Conservation (phyloP, 2,329 filamentous ascomycete species). For the Microcyclospora tardicrescens region DNA sequence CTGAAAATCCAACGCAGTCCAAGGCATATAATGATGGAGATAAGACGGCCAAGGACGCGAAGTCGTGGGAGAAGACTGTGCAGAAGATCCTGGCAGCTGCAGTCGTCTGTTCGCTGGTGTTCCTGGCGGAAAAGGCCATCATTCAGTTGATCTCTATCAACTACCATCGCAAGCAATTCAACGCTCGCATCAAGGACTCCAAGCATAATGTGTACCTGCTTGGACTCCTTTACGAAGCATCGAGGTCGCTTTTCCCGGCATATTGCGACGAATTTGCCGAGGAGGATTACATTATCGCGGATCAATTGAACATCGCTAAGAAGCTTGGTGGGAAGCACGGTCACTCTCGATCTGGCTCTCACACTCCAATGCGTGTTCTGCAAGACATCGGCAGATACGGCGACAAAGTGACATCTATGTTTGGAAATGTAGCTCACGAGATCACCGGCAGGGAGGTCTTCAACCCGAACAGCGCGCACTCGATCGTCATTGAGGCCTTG, state of each 20-base stretch:
- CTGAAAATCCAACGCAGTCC: constrained; percentile 21
- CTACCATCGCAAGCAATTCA: constrained; percentile 75
- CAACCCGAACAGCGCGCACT: constrained; percentile 81
- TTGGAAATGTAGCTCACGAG: constrained; percentile 86
- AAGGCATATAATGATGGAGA: background rate
- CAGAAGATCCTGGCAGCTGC: constrained; percentile 53
- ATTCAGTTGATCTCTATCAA: constrained; percentile 75
- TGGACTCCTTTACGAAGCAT: constrained; percentile 79
- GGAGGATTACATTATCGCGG: constrained; percentile 84
- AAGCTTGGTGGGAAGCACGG: constrained; percentile 44
- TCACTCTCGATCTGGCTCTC: constrained; percentile 45
- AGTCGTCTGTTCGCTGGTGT: constrained; percentile 55
- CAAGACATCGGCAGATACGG: constrained; percentile 60
- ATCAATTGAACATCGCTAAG: constrained; percentile 47
- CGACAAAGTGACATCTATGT: constrained; percentile 84
- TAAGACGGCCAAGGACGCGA: constrained; percentile 4
- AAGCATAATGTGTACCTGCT: constrained; percentile 77
- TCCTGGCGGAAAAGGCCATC: constrained; percentile 63
- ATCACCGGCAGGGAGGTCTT: constrained; percentile 94
- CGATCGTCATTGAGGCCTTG: constrained; percentile 75
- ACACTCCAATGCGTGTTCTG: constrained; percentile 67
- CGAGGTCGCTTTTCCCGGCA: constrained; percentile 74
- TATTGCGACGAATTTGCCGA: constrained; percentile 84
- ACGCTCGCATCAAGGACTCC: constrained; percentile 70
- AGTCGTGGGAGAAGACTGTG: constrained; percentile 42